phyloP scores from a whole-genome alignment of 306 rosid species.

The Styphnolobium japonicum region DNA sequence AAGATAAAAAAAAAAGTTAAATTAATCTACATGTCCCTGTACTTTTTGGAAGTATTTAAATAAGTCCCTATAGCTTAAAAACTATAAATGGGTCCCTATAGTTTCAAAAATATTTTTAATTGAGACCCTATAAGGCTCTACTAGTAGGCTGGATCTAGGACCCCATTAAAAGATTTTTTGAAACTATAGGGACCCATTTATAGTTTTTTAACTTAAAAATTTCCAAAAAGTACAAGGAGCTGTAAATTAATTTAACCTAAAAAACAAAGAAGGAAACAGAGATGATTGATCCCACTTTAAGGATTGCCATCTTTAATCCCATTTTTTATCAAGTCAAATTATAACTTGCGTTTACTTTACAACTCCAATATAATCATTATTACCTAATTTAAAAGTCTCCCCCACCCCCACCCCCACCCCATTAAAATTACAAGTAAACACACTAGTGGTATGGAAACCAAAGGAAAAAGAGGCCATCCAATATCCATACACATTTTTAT shows the following conservation, averaged over 20 bases:
- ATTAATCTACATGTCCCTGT: too few species aligned
- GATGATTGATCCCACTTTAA: background rate
- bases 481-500: background rate
- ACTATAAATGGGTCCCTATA: too few species aligned
- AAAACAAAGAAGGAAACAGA: background rate
- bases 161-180: too few species aligned
- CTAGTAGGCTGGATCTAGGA: too few species aligned
- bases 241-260: too few species aligned
- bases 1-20: background rate
- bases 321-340: background rate
- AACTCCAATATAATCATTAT: background rate
- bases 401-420: background rate
- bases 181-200: too few species aligned
- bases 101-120: too few species aligned
- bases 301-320: background rate
- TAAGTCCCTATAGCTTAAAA: too few species aligned
- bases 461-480: background rate
- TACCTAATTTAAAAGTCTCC: background rate
- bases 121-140: too few species aligned
- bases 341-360: background rate
- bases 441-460: background rate
- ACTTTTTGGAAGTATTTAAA: too few species aligned
- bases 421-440: background rate
- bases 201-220: too few species aligned
- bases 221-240: too few species aligned